Conservation (phyloP, 2,329 filamentous ascomycete species). For the Fusarium compactum region DNA sequence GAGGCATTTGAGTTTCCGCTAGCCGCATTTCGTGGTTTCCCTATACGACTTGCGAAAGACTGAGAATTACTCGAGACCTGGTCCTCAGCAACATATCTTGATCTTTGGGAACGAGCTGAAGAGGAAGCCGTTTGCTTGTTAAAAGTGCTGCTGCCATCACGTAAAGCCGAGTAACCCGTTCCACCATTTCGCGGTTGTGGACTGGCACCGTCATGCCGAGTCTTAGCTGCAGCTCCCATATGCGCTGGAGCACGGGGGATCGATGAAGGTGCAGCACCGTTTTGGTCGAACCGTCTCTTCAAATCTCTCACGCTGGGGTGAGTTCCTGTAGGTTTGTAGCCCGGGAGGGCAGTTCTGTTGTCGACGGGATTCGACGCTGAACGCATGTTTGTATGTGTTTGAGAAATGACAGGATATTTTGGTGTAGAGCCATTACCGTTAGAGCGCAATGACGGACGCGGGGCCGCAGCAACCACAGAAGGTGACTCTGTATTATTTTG, state of each 20-base stretch:
- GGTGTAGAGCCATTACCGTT: slow-evolving; percentile 64
- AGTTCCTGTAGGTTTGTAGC: slow-evolving; percentile 51
- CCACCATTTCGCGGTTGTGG: slow-evolving; percentile 53
- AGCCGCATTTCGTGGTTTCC: slow-evolving; percentile 59
- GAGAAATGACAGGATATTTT: slow-evolving; percentile 59
- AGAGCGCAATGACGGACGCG: slow-evolving; percentile 60
- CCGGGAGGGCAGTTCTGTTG: slow-evolving; percentile 52
- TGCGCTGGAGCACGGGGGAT: slow-evolving; percentile 53
- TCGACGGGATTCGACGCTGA: slow-evolving; percentile 69
- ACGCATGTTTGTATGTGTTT: slow-evolving; percentile 59
- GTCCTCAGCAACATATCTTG: slow-evolving; percentile 63
- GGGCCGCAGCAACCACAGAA: slow-evolving; percentile 56
- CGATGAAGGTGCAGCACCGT: slow-evolving; percentile 52
- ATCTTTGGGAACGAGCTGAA: slow-evolving; percentile 57
- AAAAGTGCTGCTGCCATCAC: slow-evolving; percentile 49
- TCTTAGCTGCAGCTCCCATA: slow-evolving; percentile 51
- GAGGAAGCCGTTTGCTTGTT: slow-evolving; percentile 36
- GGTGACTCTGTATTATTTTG: slow-evolving; percentile 52
- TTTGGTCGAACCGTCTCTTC: slow-evolving; percentile 82
- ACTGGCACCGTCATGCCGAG: slow-evolving; percentile 52
- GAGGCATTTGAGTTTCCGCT: slow-evolving; percentile 52
- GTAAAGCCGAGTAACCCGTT: slow-evolving; percentile 57
- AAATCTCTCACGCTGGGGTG: slow-evolving; percentile 84
- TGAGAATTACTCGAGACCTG: slow-evolving; percentile 66
- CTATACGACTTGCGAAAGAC: slow-evolving; percentile 71